Base-by-base conservation (phyloP, 768 basidiomycete species). In the Xanthoconium purpureum region DNA sequence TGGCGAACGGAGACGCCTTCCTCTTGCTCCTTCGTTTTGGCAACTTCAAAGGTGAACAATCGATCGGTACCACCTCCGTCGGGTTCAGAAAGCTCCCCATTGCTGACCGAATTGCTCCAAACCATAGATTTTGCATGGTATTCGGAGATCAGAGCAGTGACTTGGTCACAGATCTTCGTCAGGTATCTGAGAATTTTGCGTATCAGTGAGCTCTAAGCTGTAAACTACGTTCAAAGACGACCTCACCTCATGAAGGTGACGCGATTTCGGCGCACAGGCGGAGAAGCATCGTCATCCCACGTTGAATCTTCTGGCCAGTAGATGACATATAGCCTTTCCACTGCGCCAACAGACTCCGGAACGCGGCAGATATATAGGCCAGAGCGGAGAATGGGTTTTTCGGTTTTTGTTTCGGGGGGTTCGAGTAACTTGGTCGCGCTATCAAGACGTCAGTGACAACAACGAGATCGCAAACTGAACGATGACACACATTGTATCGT, bases 261-360 rank as follows among this genome's bases (percentile, higher is more conserved):
- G 9, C 85, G 73, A 63, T 84, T 85, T 3, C 78, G 73, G n/a
- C 73, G 64, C 9, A 82, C 76, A 6, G 81, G 71, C 0, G 78
- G 74, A 15, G 73, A 58, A 1, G 82, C 77, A 36, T 73, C 66
- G 57, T 84, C 82, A 36, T 79, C 63, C 84, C 84, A 85, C 0
- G 84, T 84, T 0, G 70, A 72, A 13, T 81, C 77, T 58, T 87
- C 82, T 0, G 84, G 85, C 85, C 85, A 86, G 57, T 81, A 87
- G 4, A 85, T 63, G 8, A 82, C 75, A 55, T 79, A 82, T 6
- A 78, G 53, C n/a, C 63, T 61, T 32, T 72, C 63, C 0, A 11
- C 33, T 10, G 43, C 57, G 0, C 35, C 29, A 3, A 57, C 58
- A 48, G 43, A 24, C n/a, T 46, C n/a, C 30, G 35, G 20, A 55